These are phyloP conservation scores for Globisporangium emineosum DNA, from an alignment of 352 stramenopile genomes.

Conservation along the genomic window DNA sequence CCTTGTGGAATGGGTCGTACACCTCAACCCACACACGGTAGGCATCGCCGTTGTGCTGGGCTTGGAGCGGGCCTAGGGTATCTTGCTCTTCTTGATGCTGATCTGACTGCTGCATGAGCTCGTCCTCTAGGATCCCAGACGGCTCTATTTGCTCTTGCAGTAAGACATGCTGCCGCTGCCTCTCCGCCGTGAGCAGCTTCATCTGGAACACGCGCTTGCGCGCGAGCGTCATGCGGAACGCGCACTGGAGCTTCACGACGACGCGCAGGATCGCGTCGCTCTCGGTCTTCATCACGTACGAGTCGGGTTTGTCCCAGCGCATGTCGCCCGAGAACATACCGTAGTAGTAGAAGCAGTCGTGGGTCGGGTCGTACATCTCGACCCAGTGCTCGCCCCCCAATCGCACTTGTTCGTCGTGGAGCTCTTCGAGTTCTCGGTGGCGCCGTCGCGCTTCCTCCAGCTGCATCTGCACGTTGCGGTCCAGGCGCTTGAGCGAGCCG, in stretches of 20 bases:
- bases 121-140: not conserved
- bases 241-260: conserved; percentile 48
- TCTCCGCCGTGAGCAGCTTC: conserved; percentile 19
- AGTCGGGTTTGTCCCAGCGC: conserved; percentile 35
- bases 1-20: conserved; percentile 50
- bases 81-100: conserved; percentile 5
- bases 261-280: conserved; percentile 38
- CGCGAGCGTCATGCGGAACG: conserved; percentile 44
- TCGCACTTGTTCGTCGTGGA: conserved; percentile 26
- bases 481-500: conserved; percentile 22
- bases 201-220: conserved; percentile 33
- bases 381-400: conserved; percentile 41
- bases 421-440: conserved; percentile 25
- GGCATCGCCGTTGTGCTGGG: not conserved
- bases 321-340: conserved; percentile 37
- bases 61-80: too few relatives aligned
- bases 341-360: conserved; percentile 52
- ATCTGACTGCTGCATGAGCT: too few relatives aligned
- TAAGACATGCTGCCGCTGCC: not conserved
- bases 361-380: conserved; percentile 48
- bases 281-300: conserved; percentile 31
- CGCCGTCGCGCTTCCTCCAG: conserved; percentile 25
- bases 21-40: conserved; percentile 52
- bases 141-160: not conserved
- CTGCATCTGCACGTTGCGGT: conserved; percentile 23